Evolutionary conservation across 2,329 filamentous ascomycete genomes (phyloP).

Genomic region (Penicillium fuscoglaucum): DNA sequence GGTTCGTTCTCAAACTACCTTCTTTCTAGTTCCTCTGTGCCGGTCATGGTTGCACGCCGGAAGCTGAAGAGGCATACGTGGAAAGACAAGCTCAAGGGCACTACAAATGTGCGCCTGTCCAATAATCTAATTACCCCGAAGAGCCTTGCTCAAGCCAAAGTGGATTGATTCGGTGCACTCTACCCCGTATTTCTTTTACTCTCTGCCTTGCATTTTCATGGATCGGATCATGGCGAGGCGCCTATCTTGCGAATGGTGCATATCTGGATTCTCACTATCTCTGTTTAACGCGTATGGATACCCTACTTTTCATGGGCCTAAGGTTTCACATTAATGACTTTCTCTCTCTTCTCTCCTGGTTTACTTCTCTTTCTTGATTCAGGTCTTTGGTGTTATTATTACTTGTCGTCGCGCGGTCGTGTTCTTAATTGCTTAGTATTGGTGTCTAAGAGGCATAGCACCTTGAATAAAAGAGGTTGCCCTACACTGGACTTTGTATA

Average conservation of each 20-base stretch:
- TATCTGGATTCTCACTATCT: background rate
- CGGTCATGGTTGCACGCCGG: constrained; percentile 96
- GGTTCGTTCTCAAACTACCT: constrained; percentile 98
- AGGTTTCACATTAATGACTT: background rate
- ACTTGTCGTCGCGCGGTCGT: background rate
- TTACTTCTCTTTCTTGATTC: background rate
- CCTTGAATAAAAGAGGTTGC: no score
- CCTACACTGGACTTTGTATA: background rate
- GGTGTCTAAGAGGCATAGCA: background rate
- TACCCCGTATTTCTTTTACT: background rate
- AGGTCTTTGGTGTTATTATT: background rate
- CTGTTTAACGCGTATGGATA: constrained; percentile 8
- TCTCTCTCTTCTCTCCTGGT: background rate
- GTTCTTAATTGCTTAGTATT: background rate
- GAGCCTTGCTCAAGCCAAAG: constrained; percentile 69
- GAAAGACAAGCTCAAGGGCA: constrained; percentile 56
- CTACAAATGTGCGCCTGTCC: constrained; percentile 68
- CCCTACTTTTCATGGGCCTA: constrained; percentile 2
- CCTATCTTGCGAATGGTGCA: background rate
- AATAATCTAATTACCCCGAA: constrained; percentile 78
- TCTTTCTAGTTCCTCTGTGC: constrained; percentile 92
- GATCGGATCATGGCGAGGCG: background rate
- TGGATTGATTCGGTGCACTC: constrained; percentile 57
- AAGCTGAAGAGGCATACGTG: constrained; percentile 83
- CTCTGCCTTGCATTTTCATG: constrained; percentile 8